phyloP scores from a whole-genome alignment of 768 basidiomycete genomes.

The Coprinopsis marcescibilis region DNA sequence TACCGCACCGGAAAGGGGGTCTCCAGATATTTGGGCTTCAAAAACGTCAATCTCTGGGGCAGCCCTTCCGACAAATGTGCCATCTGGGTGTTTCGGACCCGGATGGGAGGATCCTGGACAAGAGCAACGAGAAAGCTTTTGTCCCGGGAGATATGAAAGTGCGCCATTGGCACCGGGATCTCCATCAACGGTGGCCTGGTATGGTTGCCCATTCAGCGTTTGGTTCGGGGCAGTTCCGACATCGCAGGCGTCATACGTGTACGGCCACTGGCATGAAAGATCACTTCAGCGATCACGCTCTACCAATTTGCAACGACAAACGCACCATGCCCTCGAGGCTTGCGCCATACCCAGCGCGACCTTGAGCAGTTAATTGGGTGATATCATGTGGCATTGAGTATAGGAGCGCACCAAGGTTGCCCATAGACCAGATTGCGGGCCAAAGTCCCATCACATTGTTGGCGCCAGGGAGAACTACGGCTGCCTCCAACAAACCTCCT shows the following conservation, averaged over 20 bases:
- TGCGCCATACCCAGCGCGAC: slow-evolving; percentile 86
- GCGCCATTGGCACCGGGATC: slow-evolving; percentile 45
- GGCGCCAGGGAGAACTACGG: slow-evolving; percentile 63
- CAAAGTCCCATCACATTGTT: slow-evolving; percentile 64
- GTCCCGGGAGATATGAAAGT: slow-evolving; percentile 84
- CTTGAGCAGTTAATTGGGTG: slow-evolving; percentile 22
- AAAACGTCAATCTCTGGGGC: slow-evolving; percentile 91
- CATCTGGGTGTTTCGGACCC: slow-evolving; percentile 73
- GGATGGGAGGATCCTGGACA: slow-evolving; percentile 84
- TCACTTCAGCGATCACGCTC: not conserved
- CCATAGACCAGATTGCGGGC: slow-evolving; percentile 81
- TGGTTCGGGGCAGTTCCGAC: slow-evolving; percentile 92
- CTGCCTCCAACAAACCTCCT: slow-evolving; percentile 70
- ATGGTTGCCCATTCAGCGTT: slow-evolving; percentile 59
- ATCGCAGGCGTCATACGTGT: slow-evolving; percentile 82
- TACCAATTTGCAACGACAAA: not conserved
- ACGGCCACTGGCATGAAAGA: slow-evolving; percentile 56
- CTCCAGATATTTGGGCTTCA: slow-evolving; percentile 58
- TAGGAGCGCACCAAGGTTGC: slow-evolving; percentile 53
- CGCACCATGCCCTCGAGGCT: slow-evolving; percentile 71
- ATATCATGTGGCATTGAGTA: not conserved
- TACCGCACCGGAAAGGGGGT: slow-evolving; percentile 43
- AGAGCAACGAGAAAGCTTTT: slow-evolving; percentile 83
- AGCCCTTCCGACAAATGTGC: slow-evolving; percentile 72
- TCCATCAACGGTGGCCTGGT: slow-evolving; percentile 54